Conservation (phyloP, 179 eudicot species). For the Gypsophila paniculata region DNA sequence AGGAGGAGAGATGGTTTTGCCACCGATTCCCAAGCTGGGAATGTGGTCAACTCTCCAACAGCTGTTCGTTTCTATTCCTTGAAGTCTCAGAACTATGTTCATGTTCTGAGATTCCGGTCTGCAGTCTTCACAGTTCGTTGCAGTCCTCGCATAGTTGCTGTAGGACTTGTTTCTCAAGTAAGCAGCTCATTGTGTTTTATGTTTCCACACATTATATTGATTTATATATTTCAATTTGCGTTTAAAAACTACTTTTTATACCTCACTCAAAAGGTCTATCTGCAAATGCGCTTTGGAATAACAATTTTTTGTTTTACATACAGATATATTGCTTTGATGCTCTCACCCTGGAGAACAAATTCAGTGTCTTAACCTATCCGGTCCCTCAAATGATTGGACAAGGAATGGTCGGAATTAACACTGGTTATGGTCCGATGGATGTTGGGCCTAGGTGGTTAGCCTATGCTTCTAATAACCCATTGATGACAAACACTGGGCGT, state of each 20-base stretch:
- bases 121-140: slow-evolving; percentile 77
- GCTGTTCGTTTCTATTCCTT: slow-evolving; percentile 92
- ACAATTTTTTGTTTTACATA: slow-evolving; percentile 27
- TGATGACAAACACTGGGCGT: slow-evolving; percentile 63
- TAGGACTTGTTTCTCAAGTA: slow-evolving; percentile 87
- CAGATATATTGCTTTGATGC: slow-evolving; percentile 96
- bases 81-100: slow-evolving; percentile 76
- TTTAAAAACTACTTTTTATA: no score
- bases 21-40: slow-evolving; percentile 52
- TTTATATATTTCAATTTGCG: no score
- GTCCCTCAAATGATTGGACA: slow-evolving; percentile 66
- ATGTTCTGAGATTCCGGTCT: slow-evolving; percentile 74
- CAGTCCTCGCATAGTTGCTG: slow-evolving; percentile 80
- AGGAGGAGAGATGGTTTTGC: slow-evolving; percentile 54
- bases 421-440: slow-evolving; percentile 92
- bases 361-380: slow-evolving; percentile 82
- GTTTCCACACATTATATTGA: neutral
- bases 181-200: slow-evolving; percentile 24
- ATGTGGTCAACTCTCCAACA: slow-evolving; percentile 57
- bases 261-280: slow-evolving; percentile 1
- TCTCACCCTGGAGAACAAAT: slow-evolving; percentile 72
- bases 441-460: slow-evolving; percentile 98
- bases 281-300: slow-evolving; percentile 12
- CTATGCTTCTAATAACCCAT: slow-evolving; percentile 70
- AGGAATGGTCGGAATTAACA: slow-evolving; percentile 61